These are phyloP conservation scores for Amphirosellinia nigrospora DNA, from an alignment of 495 filamentous ascomycete genomes.

Conservation along the genomic window DNA sequence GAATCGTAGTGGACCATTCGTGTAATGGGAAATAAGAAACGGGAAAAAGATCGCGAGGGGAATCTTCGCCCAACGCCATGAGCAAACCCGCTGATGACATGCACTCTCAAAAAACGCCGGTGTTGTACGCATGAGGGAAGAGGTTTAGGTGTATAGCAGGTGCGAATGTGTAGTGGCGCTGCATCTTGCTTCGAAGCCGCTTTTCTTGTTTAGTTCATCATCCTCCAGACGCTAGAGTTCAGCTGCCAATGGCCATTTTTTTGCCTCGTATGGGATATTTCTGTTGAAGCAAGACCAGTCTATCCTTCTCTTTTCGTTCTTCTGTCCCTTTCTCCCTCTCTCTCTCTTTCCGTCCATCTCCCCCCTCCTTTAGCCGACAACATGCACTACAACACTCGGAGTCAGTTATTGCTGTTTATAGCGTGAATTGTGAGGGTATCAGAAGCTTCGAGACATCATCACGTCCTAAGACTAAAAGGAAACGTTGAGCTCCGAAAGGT, in stretches of 20 bases:
- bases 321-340: no score
- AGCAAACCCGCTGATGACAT: constrained; percentile 6
- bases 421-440: no score
- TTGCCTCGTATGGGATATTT: neutral
- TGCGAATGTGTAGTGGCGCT: neutral
- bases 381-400: no score
- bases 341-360: no score
- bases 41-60: constrained; percentile 13
- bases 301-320: neutral
- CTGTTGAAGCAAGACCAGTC: neutral
- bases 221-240: neutral
- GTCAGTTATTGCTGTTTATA: no score
- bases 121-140: constrained; percentile 4
- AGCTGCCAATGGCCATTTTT: neutral
- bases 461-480: no score
- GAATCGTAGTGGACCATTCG: neutral
- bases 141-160: neutral
- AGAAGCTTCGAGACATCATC: no score
- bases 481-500: no score
- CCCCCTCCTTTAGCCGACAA: constrained; percentile 30
- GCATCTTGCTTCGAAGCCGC: neutral
- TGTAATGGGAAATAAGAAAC: neutral
- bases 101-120: constrained; percentile 24
- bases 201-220: neutral
- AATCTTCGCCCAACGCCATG: constrained; percentile 24